Base-by-base conservation (phyloP, 345 rosid species). In the Linum tenue region DNA sequence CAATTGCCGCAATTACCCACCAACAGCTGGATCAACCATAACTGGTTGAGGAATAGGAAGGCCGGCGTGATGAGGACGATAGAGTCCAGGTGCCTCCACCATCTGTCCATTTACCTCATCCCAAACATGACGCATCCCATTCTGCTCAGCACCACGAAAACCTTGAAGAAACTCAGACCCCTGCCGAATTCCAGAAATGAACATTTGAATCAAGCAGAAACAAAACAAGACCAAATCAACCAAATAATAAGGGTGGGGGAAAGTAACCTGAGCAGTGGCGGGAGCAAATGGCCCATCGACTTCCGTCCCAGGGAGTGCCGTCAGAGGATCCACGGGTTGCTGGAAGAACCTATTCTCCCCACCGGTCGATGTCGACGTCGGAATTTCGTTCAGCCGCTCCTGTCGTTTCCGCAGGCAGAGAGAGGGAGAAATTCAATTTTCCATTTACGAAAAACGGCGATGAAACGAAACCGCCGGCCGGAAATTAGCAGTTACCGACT, bases 351-450 rank as follows among this genome's bases (percentile, higher is more conserved):
- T 83, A 62, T 79, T 62, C 36, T 75, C 88, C 6, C 90, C 75
- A 56, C 80, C 67, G 2, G 82, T 65, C 0, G 80, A 67, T 3
- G 89, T 58, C 0, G 90, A 77, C 14, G 79, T 78, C 1, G 99
- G 95, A 73, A 85, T 83, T 84, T 91, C 97, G 76, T 81, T 82
- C 35, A 88, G 81, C 86, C 91, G 80, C 60, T 87, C 97, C 99
- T 90, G 87, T 68, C 57, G 31, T 22, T 22, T 22, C 31, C 31
- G 31, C 31, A 22, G 31, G 31, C 31, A 22, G 31, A 22, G 39
- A 5, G 17, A 70, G 60, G 39, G 62, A 35, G 15, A 8, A 9
- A 36, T 2, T 39, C 3, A 37, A 61, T 51, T 51, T 22, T 22
- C 31, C 31, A 22, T 22, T 22, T 22, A 22, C 31, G 31, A 22